Percentiles rank a stretch among this genome's conserved stretches.
Evolutionary conservation across 164 flowering plant genomes (phyloP).

Genomic region (Chimonanthus salicifolius): DNA sequence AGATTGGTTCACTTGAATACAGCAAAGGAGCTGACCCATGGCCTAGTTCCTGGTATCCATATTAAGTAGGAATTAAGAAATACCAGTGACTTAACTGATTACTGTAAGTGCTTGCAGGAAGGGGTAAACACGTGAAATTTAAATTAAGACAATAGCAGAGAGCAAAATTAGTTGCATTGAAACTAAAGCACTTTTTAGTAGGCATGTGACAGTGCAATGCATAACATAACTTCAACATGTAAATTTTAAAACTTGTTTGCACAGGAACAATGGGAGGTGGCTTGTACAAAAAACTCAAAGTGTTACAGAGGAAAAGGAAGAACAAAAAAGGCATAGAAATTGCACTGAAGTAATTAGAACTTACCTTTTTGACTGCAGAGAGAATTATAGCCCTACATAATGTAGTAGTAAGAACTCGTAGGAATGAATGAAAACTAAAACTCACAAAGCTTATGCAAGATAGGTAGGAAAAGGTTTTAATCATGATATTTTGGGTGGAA

Average conservation of each 20-base stretch:
- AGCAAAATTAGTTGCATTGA: neutral
- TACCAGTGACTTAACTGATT: no score
- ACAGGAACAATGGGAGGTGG: neutral
- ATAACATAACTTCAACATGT: neutral
- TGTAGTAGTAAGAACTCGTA: no score
- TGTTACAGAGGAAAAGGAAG: neutral
- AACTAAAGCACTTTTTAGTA: neutral
- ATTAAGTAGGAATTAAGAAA: neutral
- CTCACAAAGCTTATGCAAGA: neutral
- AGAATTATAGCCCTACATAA: no score
- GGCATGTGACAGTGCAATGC: neutral
- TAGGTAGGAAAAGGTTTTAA: no score
- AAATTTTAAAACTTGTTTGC: neutral
- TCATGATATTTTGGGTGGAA: no score
- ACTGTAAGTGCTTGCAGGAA: neutral
- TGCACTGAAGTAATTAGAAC: no score
- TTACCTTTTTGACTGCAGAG: no score
- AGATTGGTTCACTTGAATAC: conserved; percentile 31
- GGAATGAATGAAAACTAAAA: no score
- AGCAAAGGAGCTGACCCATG: conserved; percentile 16
- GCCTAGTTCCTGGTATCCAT: neutral
- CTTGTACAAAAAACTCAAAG: no score
- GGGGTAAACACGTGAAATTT: neutral
- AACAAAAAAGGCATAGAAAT: no score
- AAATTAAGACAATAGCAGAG: neutral